A percentile compares a stretch with the other conserved stretches of the same genome.
These are phyloP conservation scores for Pyricularia pennisetigena DNA, from an alignment of 2,329 filamentous ascomycete species.

Conservation along the genomic window DNA sequence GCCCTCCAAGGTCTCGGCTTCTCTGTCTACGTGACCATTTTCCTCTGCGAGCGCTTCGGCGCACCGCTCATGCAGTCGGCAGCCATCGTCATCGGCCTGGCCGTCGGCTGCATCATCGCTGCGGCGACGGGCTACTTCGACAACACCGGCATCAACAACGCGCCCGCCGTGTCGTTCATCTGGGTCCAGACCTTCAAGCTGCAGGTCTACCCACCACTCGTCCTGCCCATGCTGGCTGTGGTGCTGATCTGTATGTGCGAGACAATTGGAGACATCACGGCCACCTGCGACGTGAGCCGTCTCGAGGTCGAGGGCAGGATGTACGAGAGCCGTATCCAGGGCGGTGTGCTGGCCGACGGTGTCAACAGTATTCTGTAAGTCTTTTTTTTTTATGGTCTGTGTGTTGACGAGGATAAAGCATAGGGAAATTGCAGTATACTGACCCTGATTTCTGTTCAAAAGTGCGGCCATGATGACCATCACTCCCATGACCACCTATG, in stretches of 20 bases:
- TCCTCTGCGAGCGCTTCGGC: conserved; percentile 72
- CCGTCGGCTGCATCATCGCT: conserved; percentile 70
- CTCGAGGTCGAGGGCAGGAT: conserved; percentile 62
- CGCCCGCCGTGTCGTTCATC: conserved; percentile 64
- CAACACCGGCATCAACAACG: conserved; percentile 57
- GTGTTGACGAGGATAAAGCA: not conserved
- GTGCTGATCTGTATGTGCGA: conserved; percentile 70
- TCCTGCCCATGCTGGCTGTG: conserved; percentile 60
- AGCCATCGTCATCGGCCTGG: conserved; percentile 63
- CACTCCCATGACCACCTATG: conserved; percentile 71
- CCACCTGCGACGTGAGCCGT: conserved; percentile 70
- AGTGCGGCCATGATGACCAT: conserved; percentile 65
- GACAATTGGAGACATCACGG: conserved; percentile 71
- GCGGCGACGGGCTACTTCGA: conserved; percentile 73
- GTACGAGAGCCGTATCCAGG: conserved; percentile 71
- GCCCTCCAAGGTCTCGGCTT: conserved; percentile 50
- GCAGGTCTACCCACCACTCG: conserved; percentile 60
- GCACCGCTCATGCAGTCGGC: conserved; percentile 78
- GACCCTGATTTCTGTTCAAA: not conserved
- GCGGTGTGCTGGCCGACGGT: conserved; percentile 69
- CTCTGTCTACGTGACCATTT: conserved; percentile 69
- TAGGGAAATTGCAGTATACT: not conserved
- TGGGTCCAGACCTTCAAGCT: conserved; percentile 73
- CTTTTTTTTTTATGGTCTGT: not conserved
- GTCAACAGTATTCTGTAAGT: conserved; percentile 55